Evolutionary conservation across 2,329 filamentous ascomycete species (phyloP), one percentile per base, ranked within the genome.

Genomic region (Aphanoascus verrucosus): DNA sequence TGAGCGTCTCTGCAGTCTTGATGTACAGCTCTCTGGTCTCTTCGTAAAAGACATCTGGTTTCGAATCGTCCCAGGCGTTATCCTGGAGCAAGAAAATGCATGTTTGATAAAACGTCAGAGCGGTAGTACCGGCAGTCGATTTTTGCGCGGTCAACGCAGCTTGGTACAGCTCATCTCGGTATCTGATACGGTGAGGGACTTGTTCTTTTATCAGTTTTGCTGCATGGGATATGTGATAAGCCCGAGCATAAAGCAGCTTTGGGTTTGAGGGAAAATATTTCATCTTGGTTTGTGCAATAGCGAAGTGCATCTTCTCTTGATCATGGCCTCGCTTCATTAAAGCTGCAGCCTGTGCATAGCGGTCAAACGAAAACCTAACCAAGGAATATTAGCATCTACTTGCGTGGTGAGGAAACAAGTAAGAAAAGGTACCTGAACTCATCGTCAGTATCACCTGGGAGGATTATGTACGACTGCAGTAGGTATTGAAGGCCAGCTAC

Each of bases 11-110:
- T 2, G 89, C 86, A 3, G 87, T 82, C 51, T 86, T 82, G 3
- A 89, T 82, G 65, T 88, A 83, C 1, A 94, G 74, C 57, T 84
- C 82, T 57, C 94, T 75, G 0, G 89, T 94, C 70, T 97, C 91
- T 9, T 88, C 83, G 62, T 95, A 95, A 44, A 82, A 85, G 0
- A 86, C 84, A 64, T 96, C 91, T 4, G 80, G 76, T 12, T 72
- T 68, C 5, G 74, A 75, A 31, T 85, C 82, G 41, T 80, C 75
- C 91, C 91, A 97, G 0, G 86, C 83, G 51, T 86, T 73, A 5
- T 84, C 74, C 64, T 94, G 89, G 12, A 97, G 75, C n/a, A 97
- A 76, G 8, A 77, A 76, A 44, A 95, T 77, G 47, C 88, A 89
- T 52, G 82, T 80, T 43, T 78, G 80, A 67, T 88, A 94, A 63